phyloP scores from a whole-genome alignment of 2,329 filamentous ascomycete genomes.

The Iodosphaeria phyllophila region DNA sequence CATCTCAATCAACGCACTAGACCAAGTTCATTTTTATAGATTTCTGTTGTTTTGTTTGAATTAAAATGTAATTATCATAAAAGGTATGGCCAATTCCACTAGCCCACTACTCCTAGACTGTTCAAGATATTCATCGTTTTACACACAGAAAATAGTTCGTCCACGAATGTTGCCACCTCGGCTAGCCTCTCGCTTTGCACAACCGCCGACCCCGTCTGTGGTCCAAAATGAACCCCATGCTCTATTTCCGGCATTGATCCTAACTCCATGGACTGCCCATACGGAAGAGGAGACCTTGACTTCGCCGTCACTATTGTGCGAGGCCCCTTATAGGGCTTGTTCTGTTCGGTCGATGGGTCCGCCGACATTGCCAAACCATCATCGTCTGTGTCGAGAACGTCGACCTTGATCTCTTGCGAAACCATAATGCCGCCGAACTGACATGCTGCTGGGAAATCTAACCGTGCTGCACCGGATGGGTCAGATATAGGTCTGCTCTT shows the following conservation, averaged over 20 bases:
- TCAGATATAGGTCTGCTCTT: slow-evolving; percentile 4
- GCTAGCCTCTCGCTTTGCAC: slow-evolving; percentile 16
- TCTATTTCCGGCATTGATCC: slow-evolving; percentile 6
- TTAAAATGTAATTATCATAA: too few species aligned
- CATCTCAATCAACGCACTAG: too few species aligned
- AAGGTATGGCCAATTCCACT: too few species aligned
- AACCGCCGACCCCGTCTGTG: slow-evolving; percentile 11
- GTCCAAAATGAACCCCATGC: slow-evolving; percentile 8
- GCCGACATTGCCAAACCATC: slow-evolving; percentile 3
- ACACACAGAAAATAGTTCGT: slow-evolving; percentile 12
- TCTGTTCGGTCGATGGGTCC: too few species aligned
- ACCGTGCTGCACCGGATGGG: slow-evolving; percentile 2
- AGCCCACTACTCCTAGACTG: too few species aligned
- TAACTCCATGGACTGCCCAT: slow-evolving; percentile 10
- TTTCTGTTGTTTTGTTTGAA: too few species aligned
- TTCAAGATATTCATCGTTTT: too few species aligned
- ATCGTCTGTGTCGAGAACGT: slow-evolving; percentile 17
- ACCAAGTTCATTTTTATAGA: too few species aligned
- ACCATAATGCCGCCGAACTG: slow-evolving; percentile 40
- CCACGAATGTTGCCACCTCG: slow-evolving; percentile 13
- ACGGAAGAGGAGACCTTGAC: slow-evolving; percentile 2
- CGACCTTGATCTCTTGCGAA: slow-evolving; percentile 41
- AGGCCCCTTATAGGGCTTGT: neutral
- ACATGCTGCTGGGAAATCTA: slow-evolving; percentile 4
- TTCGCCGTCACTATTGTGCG: slow-evolving; percentile 2